Base-by-base conservation (phyloP, 2,329 filamentous ascomycete genomes). In the Colletotrichum liriopes region DNA sequence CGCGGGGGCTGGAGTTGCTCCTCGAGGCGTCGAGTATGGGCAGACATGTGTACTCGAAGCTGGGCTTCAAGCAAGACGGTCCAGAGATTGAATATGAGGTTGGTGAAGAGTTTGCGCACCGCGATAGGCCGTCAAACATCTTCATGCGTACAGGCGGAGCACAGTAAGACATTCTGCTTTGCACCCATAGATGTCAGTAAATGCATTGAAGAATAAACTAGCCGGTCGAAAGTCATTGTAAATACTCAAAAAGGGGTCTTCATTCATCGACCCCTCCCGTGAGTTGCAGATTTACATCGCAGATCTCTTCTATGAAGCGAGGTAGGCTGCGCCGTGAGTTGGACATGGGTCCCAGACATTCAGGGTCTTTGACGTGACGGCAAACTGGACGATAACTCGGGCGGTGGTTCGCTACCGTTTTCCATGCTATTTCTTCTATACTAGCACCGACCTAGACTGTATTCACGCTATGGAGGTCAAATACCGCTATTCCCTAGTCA, bases 1-100 rank as follows among this genome's bases (percentile, higher is more conserved):
- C 75, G 85, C 4, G 83, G 83, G 81, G 81, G 0, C 70, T 85
- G 14, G 85, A 88, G 74, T 77, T 79, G 7, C 79, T 83, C 12
- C 84, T 82, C 0, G 87, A 88, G 76, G 86, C 81, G 2, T 88
- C 86, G 23, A 76, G 75, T 18, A 86, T 88, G 86, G 87, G 87
- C 3, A 78, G 86, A 12, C 75, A 78, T 35, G 84, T 84, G 0
- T 89, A 89, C 63, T 52, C 71, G n/a, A 82, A 84, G 71, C 62
- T 87, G 47, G 87, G 86, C 0, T 89, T 88, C 69, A 75, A 77
- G 37, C 79, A 81, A 4, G 82, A 84, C 49, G 82, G 80, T 2
- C 73, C 64, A 0, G 86, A 88, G 67, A 79, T 87, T 12, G 80
- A 79, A 37, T 88, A 85, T 64, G 78, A 86, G 26, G 86, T 87